Base-by-base conservation (phyloP, 805 yeast species). In the Candida schatavii region DNA sequence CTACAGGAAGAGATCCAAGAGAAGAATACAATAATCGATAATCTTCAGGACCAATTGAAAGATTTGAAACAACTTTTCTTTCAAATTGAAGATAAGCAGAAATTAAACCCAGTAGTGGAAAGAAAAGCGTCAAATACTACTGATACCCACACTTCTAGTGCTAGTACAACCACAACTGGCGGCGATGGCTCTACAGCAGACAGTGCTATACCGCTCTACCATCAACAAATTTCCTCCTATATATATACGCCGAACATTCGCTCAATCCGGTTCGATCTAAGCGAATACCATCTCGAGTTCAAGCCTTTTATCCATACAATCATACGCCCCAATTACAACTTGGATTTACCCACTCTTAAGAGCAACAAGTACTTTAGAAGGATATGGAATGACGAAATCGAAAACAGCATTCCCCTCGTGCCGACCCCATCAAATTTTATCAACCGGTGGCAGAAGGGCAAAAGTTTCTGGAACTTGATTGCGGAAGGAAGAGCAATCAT, bases 401-500 rank as follows among this genome's bases (percentile, higher is more conserved):
- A 87, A 52, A 58, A 57, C 27, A 54, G 66, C 27, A 50, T 70
- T 21, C 39, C 57, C 3, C 41, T 46, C 20, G 54, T 68, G 9
- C 75, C 75, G 4, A 85, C 90, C 1, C 74, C 83, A 0, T 56
- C 85, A 30, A 75, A 65, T 40, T 55, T 70, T 38, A 61, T 70
- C 35, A 68, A 60, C 47, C 52, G 74, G 44, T 70, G 72, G 72
- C 65, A 57, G 42, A 67, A 65, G 52, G 72, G 70, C 3, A 67
- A 65, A 47, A 54, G 80, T 10, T 74, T 90, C 42, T 69, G 89
- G 71, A 62, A 72, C 35, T 75, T 82, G 14, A 72, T 91, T 47
- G 75, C 85, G 25, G 97, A 89, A 39, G 95, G 95, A 3, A 74
- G 84, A 34, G 88, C 88, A 4, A 72, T 80, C 3, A 81, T 91